A percentile compares a stretch with the other conserved stretches of the same genome.
These are phyloP conservation scores for Zymoseptoria brevis DNA, from an alignment of 2,329 filamentous ascomycete genomes.

Conservation along the genomic window DNA sequence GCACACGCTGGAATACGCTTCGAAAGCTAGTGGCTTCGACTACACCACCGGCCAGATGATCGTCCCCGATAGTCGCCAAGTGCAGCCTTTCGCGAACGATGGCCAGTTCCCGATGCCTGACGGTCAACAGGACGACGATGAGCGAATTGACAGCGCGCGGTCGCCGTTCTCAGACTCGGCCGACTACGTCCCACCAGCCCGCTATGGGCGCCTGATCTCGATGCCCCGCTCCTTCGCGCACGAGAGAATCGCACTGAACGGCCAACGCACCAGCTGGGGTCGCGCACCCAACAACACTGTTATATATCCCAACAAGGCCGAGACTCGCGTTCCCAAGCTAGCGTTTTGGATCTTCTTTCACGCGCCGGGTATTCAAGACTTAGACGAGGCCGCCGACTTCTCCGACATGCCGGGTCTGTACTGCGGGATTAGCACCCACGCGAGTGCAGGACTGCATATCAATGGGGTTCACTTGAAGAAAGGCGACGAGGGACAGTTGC, in stretches of 20 bases:
- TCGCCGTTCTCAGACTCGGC: slow-evolving; percentile 16
- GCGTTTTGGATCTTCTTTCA: slow-evolving; percentile 73
- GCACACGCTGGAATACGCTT: slow-evolving; percentile 41
- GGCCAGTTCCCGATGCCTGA: background rate
- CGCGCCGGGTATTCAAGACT: slow-evolving; percentile 57
- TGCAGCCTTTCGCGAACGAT: background rate
- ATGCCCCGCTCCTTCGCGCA: slow-evolving; percentile 57
- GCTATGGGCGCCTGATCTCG: slow-evolving; percentile 59
- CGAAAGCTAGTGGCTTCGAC: slow-evolving; percentile 38
- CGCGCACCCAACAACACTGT: slow-evolving; percentile 61
- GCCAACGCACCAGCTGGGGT: slow-evolving; percentile 68
- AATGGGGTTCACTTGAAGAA: slow-evolving; percentile 62
- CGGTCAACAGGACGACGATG: slow-evolving; percentile 1
- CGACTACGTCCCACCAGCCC: slow-evolving; percentile 20
- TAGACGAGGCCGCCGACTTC: slow-evolving; percentile 45
- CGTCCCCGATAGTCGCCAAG: slow-evolving; percentile 1
- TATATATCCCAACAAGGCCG: slow-evolving; percentile 53
- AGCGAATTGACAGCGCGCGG: slow-evolving; percentile 17
- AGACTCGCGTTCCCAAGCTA: slow-evolving; percentile 70
- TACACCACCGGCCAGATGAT: slow-evolving; percentile 27
- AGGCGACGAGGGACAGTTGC: slow-evolving; percentile 43
- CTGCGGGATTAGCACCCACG: slow-evolving; percentile 71
- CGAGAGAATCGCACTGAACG: slow-evolving; percentile 57
- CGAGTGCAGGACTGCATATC: slow-evolving; percentile 65
- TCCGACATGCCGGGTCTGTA: slow-evolving; percentile 48